Evolutionary conservation across 106 monocot genomes (phyloP).

Genomic region (Dendrobium officinale): DNA sequence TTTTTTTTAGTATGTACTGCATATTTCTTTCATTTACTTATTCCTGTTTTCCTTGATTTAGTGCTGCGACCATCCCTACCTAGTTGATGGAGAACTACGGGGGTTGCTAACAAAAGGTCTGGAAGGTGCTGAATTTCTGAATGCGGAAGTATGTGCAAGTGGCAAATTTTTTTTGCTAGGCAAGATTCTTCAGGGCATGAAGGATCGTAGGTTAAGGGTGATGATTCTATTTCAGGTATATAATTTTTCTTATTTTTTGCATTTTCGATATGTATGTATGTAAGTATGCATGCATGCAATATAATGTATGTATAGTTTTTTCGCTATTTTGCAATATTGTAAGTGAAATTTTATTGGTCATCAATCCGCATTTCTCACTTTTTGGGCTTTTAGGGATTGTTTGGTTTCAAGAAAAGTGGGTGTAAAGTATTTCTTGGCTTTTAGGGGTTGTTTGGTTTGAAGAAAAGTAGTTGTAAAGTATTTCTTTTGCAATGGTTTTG

Average conservation of each 20-base stretch:
- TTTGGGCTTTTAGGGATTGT: neutral
- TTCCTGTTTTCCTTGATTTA: constrained; percentile 20
- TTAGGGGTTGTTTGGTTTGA: too few relatives aligned
- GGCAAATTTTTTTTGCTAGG: constrained; percentile 79
- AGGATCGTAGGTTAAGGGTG: constrained; percentile 35
- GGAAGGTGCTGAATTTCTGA: constrained; percentile 37
- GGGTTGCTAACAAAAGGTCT: constrained; percentile 31
- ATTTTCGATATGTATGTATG: neutral
- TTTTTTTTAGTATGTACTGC: neutral
- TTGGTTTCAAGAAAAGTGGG: too few relatives aligned
- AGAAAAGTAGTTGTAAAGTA: too few relatives aligned
- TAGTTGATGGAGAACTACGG: constrained; percentile 58
- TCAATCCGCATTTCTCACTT: neutral
- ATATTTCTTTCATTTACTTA: neutral
- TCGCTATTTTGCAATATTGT: neutral
- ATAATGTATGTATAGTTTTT: neutral
- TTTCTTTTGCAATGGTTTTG: too few relatives aligned
- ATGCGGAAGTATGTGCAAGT: constrained; percentile 73
- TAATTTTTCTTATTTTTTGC: neutral
- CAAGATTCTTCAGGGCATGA: constrained; percentile 66
- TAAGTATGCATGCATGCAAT: neutral
- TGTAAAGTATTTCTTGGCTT: too few relatives aligned
- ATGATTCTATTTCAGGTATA: constrained; percentile 80
- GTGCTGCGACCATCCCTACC: constrained; percentile 98
- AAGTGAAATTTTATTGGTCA: neutral